Conservation (phyloP, 2,329 filamentous ascomycete genomes). For the Corinectria fuckeliana region DNA sequence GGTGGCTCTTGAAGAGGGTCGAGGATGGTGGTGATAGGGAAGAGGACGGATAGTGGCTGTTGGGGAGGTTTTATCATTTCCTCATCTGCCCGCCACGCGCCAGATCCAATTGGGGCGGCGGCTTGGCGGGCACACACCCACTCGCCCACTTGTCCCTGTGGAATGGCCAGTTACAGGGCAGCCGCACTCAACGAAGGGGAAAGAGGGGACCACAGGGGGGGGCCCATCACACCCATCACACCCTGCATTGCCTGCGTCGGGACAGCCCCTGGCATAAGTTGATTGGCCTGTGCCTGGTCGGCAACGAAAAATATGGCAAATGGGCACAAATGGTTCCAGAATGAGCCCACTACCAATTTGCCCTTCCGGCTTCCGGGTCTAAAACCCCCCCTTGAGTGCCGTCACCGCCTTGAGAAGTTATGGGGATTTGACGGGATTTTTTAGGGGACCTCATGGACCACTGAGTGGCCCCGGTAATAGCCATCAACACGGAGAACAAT, state of each 20-base stretch:
- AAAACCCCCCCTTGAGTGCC: constrained; percentile 7
- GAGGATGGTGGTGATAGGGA: constrained; percentile 33
- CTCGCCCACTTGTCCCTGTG: constrained; percentile 5
- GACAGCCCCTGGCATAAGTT: constrained; percentile 1
- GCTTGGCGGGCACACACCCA: constrained; percentile 16
- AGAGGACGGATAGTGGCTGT: constrained; percentile 35
- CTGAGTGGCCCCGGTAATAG: constrained; percentile 22
- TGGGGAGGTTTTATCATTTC: constrained; percentile 43
- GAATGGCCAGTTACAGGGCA: constrained; percentile 4
- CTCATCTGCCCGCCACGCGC: constrained; percentile 27
- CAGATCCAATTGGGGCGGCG: constrained; percentile 24
- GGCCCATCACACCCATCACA: constrained; percentile 13
- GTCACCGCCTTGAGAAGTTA: constrained; percentile 19
- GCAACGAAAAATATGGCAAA: constrained; percentile 25
- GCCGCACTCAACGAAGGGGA: constrained; percentile 12
- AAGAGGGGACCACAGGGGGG: constrained; percentile 13
- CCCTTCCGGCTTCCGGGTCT: constrained; percentile 43
- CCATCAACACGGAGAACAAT: constrained; percentile 7
- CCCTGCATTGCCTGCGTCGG: too few species aligned
- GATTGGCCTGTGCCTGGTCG: constrained; percentile 14
- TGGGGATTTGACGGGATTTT: constrained; percentile 35
- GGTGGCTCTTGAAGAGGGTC: constrained; percentile 28
- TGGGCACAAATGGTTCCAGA: constrained; percentile 39
- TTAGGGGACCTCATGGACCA: constrained; percentile 31
- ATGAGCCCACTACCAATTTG: constrained; percentile 44